phyloP scores from a whole-genome alignment of 2,329 filamentous ascomycete genomes.

The Colletotrichum nymphaeae region DNA sequence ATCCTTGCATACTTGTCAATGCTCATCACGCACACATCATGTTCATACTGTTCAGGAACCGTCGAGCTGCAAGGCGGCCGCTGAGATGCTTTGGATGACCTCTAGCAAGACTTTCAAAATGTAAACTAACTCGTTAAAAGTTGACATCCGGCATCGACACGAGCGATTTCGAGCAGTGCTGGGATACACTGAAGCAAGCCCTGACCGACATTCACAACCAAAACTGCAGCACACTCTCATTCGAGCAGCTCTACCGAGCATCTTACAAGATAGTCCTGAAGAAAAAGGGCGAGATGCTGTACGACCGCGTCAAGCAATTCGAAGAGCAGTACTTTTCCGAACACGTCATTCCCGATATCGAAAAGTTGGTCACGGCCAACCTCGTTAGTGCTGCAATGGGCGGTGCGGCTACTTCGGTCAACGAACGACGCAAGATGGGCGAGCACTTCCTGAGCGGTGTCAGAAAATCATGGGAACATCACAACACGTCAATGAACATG shows the following conservation, averaged over 20 bases:
- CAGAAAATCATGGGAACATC: constrained; percentile 85
- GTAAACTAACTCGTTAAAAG: constrained; percentile 4
- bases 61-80: background rate
- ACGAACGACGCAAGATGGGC: constrained; percentile 82
- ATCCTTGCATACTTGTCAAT: no score
- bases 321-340: constrained; percentile 84
- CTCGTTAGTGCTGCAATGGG: constrained; percentile 64
- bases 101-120: background rate
- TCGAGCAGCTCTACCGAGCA: constrained; percentile 93
- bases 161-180: constrained; percentile 87
- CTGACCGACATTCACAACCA: constrained; percentile 91
- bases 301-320: constrained; percentile 82
- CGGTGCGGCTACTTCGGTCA: constrained; percentile 75
- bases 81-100: background rate
- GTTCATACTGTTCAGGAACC: background rate
- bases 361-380: constrained; percentile 75
- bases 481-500: constrained; percentile 96
- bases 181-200: constrained; percentile 80
- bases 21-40: no score
- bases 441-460: constrained; percentile 85
- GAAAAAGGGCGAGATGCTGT: constrained; percentile 85
- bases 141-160: constrained; percentile 54
- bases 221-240: constrained; percentile 89
- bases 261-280: constrained; percentile 94
- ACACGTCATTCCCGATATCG: constrained; percentile 78